phyloP scores from a whole-genome alignment of 2,329 filamentous ascomycete species.

The Remersonia thermophila region DNA sequence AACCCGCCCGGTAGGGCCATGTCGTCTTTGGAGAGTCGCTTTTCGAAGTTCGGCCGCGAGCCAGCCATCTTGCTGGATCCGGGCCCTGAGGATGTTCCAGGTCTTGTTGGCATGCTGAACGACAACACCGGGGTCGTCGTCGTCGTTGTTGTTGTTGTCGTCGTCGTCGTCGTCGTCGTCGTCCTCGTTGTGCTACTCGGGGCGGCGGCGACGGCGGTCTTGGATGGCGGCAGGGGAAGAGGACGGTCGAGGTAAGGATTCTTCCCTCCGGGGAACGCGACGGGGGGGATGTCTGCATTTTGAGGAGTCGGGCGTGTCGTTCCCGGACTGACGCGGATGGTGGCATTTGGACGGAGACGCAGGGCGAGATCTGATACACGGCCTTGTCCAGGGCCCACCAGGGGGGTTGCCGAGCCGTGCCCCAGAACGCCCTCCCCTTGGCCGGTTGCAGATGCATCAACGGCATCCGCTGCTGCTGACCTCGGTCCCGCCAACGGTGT shows the following conservation, averaged over 20 bases:
- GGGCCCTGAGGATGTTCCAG: conserved; percentile 30
- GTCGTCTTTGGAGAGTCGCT: conserved; percentile 34
- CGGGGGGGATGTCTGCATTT: conserved; percentile 22
- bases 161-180: too few relatives aligned
- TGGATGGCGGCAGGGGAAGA: conserved; percentile 20
- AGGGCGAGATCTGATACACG: conserved; percentile 26
- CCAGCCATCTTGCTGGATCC: conserved; percentile 20
- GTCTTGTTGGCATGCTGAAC: conserved; percentile 21
- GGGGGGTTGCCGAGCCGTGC: conserved; percentile 20
- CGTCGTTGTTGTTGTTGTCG: too few relatives aligned
- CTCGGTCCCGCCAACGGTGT: conserved; percentile 16
- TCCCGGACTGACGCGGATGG: too few relatives aligned
- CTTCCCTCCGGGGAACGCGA: conserved; percentile 18
- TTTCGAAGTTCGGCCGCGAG: conserved; percentile 22
- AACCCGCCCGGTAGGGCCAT: conserved; percentile 24
- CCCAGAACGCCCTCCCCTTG: conserved; percentile 9
- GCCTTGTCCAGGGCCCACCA: conserved; percentile 18
- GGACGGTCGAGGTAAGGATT: conserved; percentile 22
- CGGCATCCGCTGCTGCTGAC: conserved; percentile 10
- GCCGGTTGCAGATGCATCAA: conserved; percentile 10
- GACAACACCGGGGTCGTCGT: too few relatives aligned
- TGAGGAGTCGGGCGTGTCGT: conserved; percentile 14
- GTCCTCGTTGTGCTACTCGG: too few relatives aligned
- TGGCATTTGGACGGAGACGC: conserved; percentile 9
- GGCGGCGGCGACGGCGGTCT: conserved; percentile 10